A percentile compares a stretch with the other conserved stretches of the same genome.
These are phyloP conservation scores for Penicillium sp. DNA, from an alignment of 2,329 filamentous ascomycete species.

Conservation along the genomic window DNA sequence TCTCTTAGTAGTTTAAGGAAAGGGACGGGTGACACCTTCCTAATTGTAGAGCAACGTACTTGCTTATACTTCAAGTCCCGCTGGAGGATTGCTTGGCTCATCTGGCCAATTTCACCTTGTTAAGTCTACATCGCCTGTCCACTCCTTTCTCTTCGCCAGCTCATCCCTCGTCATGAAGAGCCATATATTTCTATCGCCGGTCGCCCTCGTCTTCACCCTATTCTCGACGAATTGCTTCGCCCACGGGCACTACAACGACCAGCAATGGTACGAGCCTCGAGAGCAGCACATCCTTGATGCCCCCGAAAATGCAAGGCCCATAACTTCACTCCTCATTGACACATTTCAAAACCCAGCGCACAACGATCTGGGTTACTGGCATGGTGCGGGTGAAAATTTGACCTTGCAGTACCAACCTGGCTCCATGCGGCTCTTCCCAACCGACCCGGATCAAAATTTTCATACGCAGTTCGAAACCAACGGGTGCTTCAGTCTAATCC, in stretches of 20 bases:
- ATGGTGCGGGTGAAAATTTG: conserved; percentile 63
- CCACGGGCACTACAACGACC: conserved; percentile 1
- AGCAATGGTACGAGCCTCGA: conserved; percentile 18
- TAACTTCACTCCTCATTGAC: conserved; percentile 53
- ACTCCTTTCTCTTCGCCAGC: conserved; percentile 2
- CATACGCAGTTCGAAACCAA: conserved; percentile 56
- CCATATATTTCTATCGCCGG: background rate
- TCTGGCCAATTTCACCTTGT: background rate
- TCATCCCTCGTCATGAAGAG: background rate
- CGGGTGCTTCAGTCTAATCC: conserved; percentile 56
- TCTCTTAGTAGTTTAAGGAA: background rate
- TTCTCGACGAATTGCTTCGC: conserved; percentile 6
- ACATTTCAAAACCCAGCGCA: conserved; percentile 52
- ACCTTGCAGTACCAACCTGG: conserved; percentile 51
- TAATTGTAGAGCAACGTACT: background rate
- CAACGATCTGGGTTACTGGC: conserved; percentile 64
- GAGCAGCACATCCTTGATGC: background rate
- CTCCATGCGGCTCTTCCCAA: conserved; percentile 56
- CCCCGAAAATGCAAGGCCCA: background rate
- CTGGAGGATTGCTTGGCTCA: background rate
- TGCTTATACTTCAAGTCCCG: background rate
- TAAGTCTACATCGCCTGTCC: background rate
- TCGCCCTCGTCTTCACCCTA: background rate
- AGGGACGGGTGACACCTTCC: background rate
- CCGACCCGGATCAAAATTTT: conserved; percentile 61